These are phyloP conservation scores for Phytophthora cactorum DNA, from an alignment of 352 stramenopile species.

Conservation along the genomic window DNA sequence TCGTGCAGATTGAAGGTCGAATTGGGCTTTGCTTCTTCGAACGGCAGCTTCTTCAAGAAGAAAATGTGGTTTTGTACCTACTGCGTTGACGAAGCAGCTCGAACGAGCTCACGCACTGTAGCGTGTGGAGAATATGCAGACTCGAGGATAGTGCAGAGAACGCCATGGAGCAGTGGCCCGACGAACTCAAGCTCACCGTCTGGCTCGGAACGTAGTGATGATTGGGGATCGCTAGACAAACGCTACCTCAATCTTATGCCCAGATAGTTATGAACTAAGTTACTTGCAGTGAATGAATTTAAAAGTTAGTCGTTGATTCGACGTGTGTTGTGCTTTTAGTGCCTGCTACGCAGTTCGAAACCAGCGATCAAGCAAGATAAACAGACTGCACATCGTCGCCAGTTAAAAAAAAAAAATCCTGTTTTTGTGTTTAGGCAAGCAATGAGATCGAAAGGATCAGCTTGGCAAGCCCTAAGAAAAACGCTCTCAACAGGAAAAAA, in stretches of 20 bases:
- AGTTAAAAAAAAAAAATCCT: too few species aligned
- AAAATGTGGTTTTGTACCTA: slow-evolving; percentile 42
- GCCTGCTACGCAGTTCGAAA: too few species aligned
- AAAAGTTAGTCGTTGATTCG: not conserved
- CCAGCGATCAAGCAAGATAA: too few species aligned
- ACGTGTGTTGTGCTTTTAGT: too few species aligned
- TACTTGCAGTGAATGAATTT: not conserved
- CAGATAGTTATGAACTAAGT: slow-evolving; percentile 8
- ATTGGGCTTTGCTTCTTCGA: slow-evolving; percentile 28
- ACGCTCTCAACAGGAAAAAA: too few species aligned
- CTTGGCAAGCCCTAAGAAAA: too few species aligned
- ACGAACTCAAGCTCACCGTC: slow-evolving; percentile 27
- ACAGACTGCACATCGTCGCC: too few species aligned
- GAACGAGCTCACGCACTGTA: slow-evolving; percentile 23
- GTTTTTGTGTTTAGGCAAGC: too few species aligned
- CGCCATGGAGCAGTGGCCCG: slow-evolving; percentile 24
- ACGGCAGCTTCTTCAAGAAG: slow-evolving; percentile 23
- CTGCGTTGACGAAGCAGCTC: slow-evolving; percentile 28
- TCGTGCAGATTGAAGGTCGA: slow-evolving; percentile 30
- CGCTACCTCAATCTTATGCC: slow-evolving; percentile 32
- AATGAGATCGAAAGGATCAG: too few species aligned
- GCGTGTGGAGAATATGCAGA: slow-evolving; percentile 31
- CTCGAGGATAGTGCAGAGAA: slow-evolving; percentile 9
- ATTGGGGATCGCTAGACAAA: slow-evolving; percentile 28
- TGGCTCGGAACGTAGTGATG: slow-evolving; percentile 20